Percentiles rank a stretch among this genome's conserved stretches.
Conservation (phyloP, 2,329 filamentous ascomycete genomes). For the Diaporthe amygdali region DNA sequence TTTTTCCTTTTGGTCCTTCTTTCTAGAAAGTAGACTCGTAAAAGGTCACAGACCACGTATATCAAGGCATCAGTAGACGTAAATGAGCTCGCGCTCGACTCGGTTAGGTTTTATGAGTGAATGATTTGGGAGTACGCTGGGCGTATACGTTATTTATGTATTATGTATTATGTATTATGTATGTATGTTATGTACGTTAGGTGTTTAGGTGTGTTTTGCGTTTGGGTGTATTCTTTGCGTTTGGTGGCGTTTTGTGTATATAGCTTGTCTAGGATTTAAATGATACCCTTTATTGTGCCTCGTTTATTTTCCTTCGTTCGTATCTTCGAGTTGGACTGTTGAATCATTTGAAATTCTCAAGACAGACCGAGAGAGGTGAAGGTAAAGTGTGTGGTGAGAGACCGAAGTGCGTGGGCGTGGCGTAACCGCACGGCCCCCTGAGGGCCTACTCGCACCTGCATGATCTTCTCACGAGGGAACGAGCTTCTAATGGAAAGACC, state of each 20-base stretch:
- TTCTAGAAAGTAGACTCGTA: constrained; percentile 26
- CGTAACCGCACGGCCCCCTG: neutral
- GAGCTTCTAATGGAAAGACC: too few species aligned
- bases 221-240: neutral
- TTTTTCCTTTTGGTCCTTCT: neutral
- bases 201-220: constrained; percentile 12
- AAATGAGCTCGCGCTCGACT: constrained; percentile 20
- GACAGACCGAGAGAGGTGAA: too few species aligned
- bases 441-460: neutral
- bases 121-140: constrained; percentile 29
- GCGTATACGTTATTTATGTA: constrained; percentile 17
- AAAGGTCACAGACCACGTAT: constrained; percentile 27
- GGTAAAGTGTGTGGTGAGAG: too few species aligned
- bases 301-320: neutral
- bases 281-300: neutral
- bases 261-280: neutral
- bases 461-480: too few species aligned
- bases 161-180: neutral
- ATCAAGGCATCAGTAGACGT: constrained; percentile 24
- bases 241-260: neutral
- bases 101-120: constrained; percentile 36
- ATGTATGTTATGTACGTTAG: constrained; percentile 27
- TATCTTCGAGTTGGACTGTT: neutral
- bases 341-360: too few species aligned
- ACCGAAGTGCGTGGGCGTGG: too few species aligned